These are phyloP conservation scores for Amanita molliuscula DNA, from an alignment of 768 basidiomycete species.

Conservation along the genomic window DNA sequence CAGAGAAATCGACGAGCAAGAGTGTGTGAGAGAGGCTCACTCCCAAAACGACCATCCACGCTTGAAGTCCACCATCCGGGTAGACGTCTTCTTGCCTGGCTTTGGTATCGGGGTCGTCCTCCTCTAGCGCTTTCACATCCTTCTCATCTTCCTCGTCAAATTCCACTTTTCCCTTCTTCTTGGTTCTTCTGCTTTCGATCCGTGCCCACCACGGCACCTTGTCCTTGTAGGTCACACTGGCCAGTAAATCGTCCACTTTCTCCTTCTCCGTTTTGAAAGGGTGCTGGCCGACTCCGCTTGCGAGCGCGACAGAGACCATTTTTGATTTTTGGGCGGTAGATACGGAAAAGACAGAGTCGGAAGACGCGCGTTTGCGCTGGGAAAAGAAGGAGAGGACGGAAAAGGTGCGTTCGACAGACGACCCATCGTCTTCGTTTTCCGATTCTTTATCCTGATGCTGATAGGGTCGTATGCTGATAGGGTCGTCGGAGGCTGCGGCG, in stretches of 20 bases:
- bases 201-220: background rate
- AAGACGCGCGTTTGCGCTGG: background rate
- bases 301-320: background rate
- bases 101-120: background rate
- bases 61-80: slow-evolving; percentile 33
- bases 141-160: background rate
- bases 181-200: background rate
- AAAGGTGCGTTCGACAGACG: background rate
- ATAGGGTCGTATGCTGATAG: background rate
- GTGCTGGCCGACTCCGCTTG: background rate
- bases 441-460: background rate
- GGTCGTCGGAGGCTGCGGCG: background rate
- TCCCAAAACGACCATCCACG: slow-evolving; percentile 35
- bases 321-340: background rate
- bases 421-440: background rate
- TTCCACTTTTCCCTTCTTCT: background rate
- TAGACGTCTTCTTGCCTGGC: slow-evolving; percentile 8
- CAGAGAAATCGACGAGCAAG: background rate
- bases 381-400: slow-evolving; percentile 2
- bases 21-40: slow-evolving; percentile 15
- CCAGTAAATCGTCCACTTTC: background rate
- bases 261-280: background rate
- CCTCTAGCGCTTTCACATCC: background rate
- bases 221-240: too few relatives aligned
- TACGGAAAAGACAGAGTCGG: background rate